These are phyloP conservation scores for Pseudogymnoascus sp. DNA, from an alignment of 2,329 filamentous ascomycete genomes.

Conservation along the genomic window DNA sequence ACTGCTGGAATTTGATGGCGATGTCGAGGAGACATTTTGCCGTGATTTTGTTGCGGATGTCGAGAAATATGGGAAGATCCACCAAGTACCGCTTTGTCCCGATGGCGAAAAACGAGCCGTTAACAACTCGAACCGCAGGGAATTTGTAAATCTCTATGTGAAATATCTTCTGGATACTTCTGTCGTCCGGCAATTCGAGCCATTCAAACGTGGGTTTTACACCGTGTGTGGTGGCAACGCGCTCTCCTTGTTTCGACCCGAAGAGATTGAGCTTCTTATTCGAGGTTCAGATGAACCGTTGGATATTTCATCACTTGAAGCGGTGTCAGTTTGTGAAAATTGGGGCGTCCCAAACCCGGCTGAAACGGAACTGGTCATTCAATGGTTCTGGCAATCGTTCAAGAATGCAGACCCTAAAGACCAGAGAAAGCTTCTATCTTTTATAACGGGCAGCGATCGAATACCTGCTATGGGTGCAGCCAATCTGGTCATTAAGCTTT, in stretches of 20 bases:
- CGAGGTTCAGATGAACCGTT: constrained; percentile 78
- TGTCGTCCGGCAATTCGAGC: constrained; percentile 78
- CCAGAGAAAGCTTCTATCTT: constrained; percentile 73
- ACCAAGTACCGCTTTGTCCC: constrained; percentile 63
- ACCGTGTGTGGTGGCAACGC: constrained; percentile 87
- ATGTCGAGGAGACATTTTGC: constrained; percentile 74
- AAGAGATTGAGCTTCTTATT: constrained; percentile 85
- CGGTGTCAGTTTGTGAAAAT: constrained; percentile 75
- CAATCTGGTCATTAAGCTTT: constrained; percentile 68
- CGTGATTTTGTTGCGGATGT: constrained; percentile 74
- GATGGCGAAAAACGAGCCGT: constrained; percentile 69
- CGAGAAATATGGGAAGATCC: constrained; percentile 66
- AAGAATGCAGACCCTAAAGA: constrained; percentile 55
- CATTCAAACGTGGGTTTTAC: constrained; percentile 90
- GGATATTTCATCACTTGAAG: constrained; percentile 68
- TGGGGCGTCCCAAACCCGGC: constrained; percentile 57
- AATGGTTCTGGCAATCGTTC: constrained; percentile 88
- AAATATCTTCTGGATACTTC: constrained; percentile 72
- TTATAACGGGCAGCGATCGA: constrained; percentile 85
- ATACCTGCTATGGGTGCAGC: constrained; percentile 84
- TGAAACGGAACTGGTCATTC: constrained; percentile 59
- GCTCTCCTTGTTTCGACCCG: constrained; percentile 76
- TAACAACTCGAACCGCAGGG: constrained; percentile 74
- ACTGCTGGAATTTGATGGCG: constrained; percentile 74
- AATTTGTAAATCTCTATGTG: constrained; percentile 83